Base-by-base conservation (phyloP, 1,284 basidiomycete species). In the Fomitopsis pinicola region DNA sequence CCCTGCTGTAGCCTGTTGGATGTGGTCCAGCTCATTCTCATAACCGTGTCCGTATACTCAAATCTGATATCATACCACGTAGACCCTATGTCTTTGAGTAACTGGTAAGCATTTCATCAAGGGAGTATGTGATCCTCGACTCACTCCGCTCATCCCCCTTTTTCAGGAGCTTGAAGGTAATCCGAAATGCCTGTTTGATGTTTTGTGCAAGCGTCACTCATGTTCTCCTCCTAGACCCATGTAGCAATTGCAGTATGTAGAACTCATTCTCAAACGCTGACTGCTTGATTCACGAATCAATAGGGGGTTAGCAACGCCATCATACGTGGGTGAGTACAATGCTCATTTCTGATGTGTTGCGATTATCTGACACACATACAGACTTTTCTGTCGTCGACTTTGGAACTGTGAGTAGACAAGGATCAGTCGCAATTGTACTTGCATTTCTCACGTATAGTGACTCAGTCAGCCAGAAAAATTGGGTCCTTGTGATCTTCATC, bases 1-100 rank as follows among this genome's bases (percentile, higher is more conserved):
- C 9, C 9, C 28, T 40, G n/a, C 28, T 15, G 3, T 17, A 67
- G 66, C 60, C 22, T 64, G 12, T 55, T 68, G 26, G 63, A 65
- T 45, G 55, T 59, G 2, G 57, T 66, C 1, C 61, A 65, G 30
- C 46, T 64, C 1, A 55, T 60, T 1, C 48, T 67, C 45, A 64
- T 62, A 17, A 62, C 60, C 17, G 53, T 60, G 40, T 30, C 61
- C 5, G 46, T 64, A 28, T 68, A 67, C 52, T 54, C 50, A 30
- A 64, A 63, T 48, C 57, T 63, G 5, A 62, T 68, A 1, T 66
- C 57, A 4, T 59, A 63, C 22, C 63, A 61, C 28, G 46, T 59
- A n/a, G 58, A 67, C 28, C 62, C 62, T 17, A 12, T 33, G 15
- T 50, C 48, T 12, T 10, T 46, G 45, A 26, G 48, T 12, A 50